Conservation (phyloP, 495 filamentous ascomycete species). For the Bryoglossum gracile region DNA sequence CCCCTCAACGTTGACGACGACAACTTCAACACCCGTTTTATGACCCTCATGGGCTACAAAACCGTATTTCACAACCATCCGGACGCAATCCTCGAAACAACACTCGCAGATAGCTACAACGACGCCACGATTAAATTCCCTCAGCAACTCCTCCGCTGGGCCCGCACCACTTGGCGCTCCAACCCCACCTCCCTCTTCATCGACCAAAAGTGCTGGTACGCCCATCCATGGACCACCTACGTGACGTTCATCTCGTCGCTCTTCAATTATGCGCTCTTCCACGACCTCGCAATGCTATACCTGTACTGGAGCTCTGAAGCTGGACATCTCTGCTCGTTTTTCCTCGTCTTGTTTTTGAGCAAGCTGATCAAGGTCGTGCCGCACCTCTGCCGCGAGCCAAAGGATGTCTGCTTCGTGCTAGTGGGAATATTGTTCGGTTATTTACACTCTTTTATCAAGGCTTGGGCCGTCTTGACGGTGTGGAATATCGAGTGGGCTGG, state of each 20-base stretch:
- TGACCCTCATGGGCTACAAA: constrained; percentile 47
- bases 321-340: background rate
- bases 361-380: constrained; percentile 53
- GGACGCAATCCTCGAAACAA: constrained; percentile 52
- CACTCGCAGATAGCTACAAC: constrained; percentile 41
- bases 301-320: background rate
- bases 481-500: constrained; percentile 5
- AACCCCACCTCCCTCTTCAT: constrained; percentile 49
- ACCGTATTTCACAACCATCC: constrained; percentile 55
- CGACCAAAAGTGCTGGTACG: constrained; percentile 32
- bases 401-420: constrained; percentile 48
- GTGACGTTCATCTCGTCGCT: constrained; percentile 53
- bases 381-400: constrained; percentile 49
- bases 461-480: constrained; percentile 49
- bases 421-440: constrained; percentile 52
- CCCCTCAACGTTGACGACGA: constrained; percentile 58
- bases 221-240: constrained; percentile 55
- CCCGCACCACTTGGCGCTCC: constrained; percentile 58
- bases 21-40: constrained; percentile 61
- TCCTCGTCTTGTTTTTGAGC: constrained; percentile 14
- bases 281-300: constrained; percentile 29
- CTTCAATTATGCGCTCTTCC: constrained; percentile 50
- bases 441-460: constrained; percentile 54
- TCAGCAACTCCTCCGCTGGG: constrained; percentile 53
- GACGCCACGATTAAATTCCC: constrained; percentile 40